Evolutionary conservation across 2,329 filamentous ascomycete genomes (phyloP).

Genomic region (Colletotrichum siamense): DNA sequence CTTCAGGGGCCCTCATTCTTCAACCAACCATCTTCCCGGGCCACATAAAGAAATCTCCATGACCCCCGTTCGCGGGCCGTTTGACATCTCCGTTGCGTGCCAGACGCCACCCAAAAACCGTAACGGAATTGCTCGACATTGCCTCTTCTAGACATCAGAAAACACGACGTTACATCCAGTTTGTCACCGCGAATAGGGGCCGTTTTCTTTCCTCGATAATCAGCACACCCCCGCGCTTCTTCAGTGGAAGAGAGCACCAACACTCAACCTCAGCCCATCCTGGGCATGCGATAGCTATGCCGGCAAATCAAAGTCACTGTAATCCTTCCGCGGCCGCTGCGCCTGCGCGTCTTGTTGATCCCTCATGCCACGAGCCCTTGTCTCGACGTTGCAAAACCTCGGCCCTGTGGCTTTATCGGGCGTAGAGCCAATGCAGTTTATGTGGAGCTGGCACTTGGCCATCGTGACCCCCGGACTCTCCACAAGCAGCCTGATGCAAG

Average conservation of each 20-base stretch:
- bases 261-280: neutral
- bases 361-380: neutral
- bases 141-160: neutral
- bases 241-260: neutral
- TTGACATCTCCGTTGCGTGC: slow-evolving; percentile 2
- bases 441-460: slow-evolving; percentile 3
- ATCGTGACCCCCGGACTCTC: slow-evolving; percentile 7
- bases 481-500: neutral
- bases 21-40: neutral
- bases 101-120: neutral
- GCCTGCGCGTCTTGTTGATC: slow-evolving; percentile 1
- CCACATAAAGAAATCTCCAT: neutral
- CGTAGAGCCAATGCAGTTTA: slow-evolving; percentile 1
- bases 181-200: neutral
- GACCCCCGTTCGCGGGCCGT: slow-evolving; percentile 3
- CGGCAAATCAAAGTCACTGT: neutral
- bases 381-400: slow-evolving; percentile 2
- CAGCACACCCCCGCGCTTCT: neutral
- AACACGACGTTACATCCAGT: neutral
- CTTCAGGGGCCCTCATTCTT: neutral
- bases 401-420: slow-evolving; percentile 14
- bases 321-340: neutral
- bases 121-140: neutral
- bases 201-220: neutral
- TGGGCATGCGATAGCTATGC: neutral